These are phyloP conservation scores for Protomyces inundatus DNA, from an alignment of 1,139 yeast genomes.

Conservation along the genomic window DNA sequence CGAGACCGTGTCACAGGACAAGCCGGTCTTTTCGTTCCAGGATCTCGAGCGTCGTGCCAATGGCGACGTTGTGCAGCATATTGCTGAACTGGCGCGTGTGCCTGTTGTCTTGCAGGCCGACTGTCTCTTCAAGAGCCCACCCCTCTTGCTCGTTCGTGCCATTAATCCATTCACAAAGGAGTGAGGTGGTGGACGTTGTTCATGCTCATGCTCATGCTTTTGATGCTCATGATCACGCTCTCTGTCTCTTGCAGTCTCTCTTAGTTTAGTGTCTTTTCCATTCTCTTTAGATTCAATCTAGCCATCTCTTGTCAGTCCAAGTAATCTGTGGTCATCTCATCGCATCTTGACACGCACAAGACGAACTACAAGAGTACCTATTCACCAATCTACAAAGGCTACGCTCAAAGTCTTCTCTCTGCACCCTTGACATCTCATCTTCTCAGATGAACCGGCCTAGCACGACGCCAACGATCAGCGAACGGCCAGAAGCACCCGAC, in stretches of 20 bases:
- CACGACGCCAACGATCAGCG: conserved; percentile 16
- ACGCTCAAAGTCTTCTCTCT: too few relatives aligned
- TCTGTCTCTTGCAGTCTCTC: too few relatives aligned
- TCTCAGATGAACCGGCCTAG: not conserved
- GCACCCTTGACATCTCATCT: too few relatives aligned
- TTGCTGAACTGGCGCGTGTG: conserved; percentile 67
- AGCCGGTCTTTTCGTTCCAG: conserved; percentile 29
- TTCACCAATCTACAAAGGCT: too few relatives aligned
- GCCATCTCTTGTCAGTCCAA: too few relatives aligned
- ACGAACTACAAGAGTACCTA: too few relatives aligned
- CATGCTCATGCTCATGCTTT: not conserved
- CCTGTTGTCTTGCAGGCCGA: conserved; percentile 88
- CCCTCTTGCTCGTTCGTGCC: conserved; percentile 90
- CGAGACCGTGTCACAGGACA: conserved; percentile 34
- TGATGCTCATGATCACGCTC: too few relatives aligned
- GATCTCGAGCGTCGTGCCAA: conserved; percentile 29
- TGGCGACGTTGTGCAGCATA: conserved; percentile 58
- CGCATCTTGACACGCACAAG: too few relatives aligned
- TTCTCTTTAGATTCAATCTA: too few relatives aligned
- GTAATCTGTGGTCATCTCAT: too few relatives aligned
- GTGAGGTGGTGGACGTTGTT: not conserved
- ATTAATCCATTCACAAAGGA: conserved; percentile 63
- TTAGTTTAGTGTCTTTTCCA: too few relatives aligned
- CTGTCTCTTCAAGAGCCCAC: conserved; percentile 81
- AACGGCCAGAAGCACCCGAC: not conserved